These are phyloP conservation scores for Xylariales sp. DNA, from an alignment of 2,329 filamentous ascomycete genomes.

Conservation along the genomic window DNA sequence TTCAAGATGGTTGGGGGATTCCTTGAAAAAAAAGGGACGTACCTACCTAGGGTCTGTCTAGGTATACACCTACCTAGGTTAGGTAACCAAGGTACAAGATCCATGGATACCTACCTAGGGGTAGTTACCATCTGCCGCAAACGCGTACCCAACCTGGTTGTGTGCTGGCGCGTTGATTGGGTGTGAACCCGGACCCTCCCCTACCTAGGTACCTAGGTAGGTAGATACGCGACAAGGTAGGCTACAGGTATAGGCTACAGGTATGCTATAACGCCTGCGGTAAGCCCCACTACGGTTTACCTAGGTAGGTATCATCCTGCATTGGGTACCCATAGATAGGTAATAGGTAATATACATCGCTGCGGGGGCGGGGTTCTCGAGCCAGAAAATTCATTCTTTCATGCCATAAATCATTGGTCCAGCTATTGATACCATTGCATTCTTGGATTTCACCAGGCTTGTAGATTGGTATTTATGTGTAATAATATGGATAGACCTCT, in stretches of 20 bases:
- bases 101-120: too few species aligned
- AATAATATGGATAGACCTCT: too few species aligned
- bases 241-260: neutral
- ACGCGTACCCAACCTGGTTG: constrained; percentile 19
- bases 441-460: too few species aligned
- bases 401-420: neutral
- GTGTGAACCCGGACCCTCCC: too few species aligned
- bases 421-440: too few species aligned
- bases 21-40: constrained; percentile 7
- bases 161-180: constrained; percentile 29
- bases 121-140: neutral
- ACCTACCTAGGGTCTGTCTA: too few species aligned
- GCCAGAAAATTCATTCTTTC: constrained; percentile 3
- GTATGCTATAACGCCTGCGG: neutral
- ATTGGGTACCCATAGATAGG: neutral
- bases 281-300: constrained; percentile 3
- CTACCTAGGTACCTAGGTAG: neutral
- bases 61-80: too few species aligned
- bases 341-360: constrained; percentile 25
- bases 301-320: too few species aligned
- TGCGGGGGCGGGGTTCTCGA: constrained; percentile 38
- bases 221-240: neutral
- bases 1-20: constrained; percentile 7
- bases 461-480: too few species aligned
- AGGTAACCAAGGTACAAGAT: too few species aligned